Evolutionary conservation across 371 early-diverging fungal species (phyloP).

Genomic region (Mucor saturninus): DNA sequence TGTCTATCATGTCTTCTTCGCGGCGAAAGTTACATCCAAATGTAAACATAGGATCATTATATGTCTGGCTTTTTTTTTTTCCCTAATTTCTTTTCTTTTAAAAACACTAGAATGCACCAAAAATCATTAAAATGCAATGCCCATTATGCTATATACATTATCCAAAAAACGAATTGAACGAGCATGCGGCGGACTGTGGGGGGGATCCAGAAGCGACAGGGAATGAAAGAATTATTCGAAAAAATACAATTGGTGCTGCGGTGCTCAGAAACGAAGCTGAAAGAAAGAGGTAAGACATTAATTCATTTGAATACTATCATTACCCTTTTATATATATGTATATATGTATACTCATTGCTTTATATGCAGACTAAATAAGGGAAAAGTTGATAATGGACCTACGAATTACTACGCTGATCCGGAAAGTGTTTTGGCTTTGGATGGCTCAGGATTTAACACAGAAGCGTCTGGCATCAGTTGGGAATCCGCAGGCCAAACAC

Average conservation of each 20-base stretch:
- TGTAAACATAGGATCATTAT: not conserved
- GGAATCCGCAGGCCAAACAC: constrained; percentile 21
- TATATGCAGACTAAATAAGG: constrained; percentile 4
- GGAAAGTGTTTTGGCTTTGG: constrained; percentile 11
- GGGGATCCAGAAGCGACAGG: not conserved
- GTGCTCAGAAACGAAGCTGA: constrained; percentile 3
- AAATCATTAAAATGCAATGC: constrained; percentile 8
- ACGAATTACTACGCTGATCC: constrained; percentile 23
- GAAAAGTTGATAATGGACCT: constrained; percentile 2
- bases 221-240: not conserved
- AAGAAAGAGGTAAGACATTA: constrained; percentile 7
- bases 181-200: constrained; percentile 10
- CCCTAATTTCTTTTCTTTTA: not conserved
- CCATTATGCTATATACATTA: constrained; percentile 11
- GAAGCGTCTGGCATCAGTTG: constrained; percentile 13
- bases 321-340: no score
- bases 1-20: not conserved
- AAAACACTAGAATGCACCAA: not conserved
- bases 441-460: constrained; percentile 12
- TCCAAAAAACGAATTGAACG: constrained; percentile 1
- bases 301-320: no score
- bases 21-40: not conserved
- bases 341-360: not conserved
- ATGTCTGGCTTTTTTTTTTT: not conserved
- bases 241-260: constrained; percentile 14